Base-by-base conservation (phyloP, 2,329 filamentous ascomycete genomes). In the Microdochium paspali region DNA sequence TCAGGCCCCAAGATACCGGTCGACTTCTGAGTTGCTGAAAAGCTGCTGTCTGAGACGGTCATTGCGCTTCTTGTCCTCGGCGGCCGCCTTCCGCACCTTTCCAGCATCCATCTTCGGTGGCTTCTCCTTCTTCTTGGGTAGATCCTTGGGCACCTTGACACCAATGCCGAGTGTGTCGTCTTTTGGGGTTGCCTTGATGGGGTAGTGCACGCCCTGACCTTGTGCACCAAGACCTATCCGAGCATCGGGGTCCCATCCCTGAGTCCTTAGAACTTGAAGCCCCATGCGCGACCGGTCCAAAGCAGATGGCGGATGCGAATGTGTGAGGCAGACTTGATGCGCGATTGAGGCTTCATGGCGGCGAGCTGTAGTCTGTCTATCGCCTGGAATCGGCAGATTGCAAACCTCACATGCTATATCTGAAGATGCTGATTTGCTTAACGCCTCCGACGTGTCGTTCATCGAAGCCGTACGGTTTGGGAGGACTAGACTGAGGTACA, bases 131-230 rank as follows among this genome's bases (percentile, higher is more conserved):
- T 64, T 67, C 52, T 63, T 59, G 51, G 59, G 63, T 53, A 66
- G 51, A 21, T 67, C 59, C 50, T 69, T 69, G 10, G 71, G 66
- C 9, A 71, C 57, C 24, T 61, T 53, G 3, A 76, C 71, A 0
- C 90, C 89, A 24, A 95, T 64, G 0, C 90, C 91, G 7, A 85
- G 68, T 3, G 77, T 89, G 59, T 91, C 80, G 40, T 82, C 76
- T 66, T 95, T 95, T 47, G 76, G 69, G 49, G 73, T 76, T 1
- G 79, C 70, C 60, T 89, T 89, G 52, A 96, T 72, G 1, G 90
- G 90, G 53, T 82, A 83, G 35, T 84, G 73, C 50, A 88, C 83
- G 3, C 90, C 90, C 54, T 85, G 79, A 1, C 85, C 82, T 2
- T 69, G 66, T 10, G 76, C 76, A 0, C 90, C 90, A 0, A 96